Conservation (phyloP, 306 rosid species). For the Ceratonia siliqua region DNA sequence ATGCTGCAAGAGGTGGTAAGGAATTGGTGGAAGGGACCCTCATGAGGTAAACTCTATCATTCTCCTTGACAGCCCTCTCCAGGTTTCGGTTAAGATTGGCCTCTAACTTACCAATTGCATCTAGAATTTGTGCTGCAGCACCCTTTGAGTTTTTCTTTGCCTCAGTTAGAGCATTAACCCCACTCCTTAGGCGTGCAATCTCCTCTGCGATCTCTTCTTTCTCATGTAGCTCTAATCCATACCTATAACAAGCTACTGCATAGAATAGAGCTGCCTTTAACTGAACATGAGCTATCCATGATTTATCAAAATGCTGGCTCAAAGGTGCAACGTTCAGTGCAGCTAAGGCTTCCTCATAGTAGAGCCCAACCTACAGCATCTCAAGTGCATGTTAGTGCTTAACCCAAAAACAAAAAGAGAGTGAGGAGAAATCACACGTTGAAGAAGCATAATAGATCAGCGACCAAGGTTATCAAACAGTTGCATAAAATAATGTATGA, state of each 20-base stretch:
- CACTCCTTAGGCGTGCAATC: conserved; percentile 80
- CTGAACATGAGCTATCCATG: conserved; percentile 90
- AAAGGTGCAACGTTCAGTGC: conserved; percentile 74
- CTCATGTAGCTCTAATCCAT: conserved; percentile 82
- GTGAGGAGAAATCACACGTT: not conserved
- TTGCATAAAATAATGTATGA: not conserved
- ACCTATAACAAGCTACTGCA: conserved; percentile 89
- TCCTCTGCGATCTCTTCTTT: conserved; percentile 95
- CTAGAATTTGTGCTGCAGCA: conserved; percentile 84
- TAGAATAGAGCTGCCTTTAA: conserved; percentile 78
- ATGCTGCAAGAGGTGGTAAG: conserved; percentile 71
- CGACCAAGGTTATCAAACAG: not conserved
- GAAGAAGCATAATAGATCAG: not conserved
- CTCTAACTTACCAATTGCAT: conserved; percentile 80
- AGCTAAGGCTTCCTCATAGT: conserved; percentile 93
- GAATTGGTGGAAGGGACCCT: conserved; percentile 81
- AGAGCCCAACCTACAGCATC: conserved; percentile 76
- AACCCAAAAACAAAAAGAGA: not conserved
- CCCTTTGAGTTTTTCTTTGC: conserved; percentile 76
- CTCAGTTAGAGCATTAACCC: conserved; percentile 60
- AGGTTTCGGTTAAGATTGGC: conserved; percentile 75
- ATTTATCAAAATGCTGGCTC: conserved; percentile 84
- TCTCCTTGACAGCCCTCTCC: conserved; percentile 96
- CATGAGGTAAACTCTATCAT: conserved; percentile 95
- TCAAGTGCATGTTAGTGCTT: conserved; percentile 21